Evolutionary conservation across 1,284 basidiomycete species (phyloP), one percentile per base, ranked within the genome.

Genomic region (Schizophyllum amplum): DNA sequence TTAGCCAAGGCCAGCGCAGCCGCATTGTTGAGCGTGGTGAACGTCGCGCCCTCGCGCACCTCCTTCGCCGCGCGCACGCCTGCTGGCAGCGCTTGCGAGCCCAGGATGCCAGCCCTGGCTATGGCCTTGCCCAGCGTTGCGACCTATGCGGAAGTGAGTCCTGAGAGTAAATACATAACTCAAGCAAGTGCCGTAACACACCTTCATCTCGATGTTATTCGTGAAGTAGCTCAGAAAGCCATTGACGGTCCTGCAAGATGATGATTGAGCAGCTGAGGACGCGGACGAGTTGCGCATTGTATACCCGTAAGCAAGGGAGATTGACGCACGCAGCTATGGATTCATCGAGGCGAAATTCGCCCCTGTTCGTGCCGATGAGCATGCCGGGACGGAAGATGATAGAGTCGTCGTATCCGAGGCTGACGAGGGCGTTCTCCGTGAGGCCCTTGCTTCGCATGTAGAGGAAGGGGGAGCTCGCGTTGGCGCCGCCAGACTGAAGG

Each of bases 401-500:
- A 0, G 82, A 82, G 51, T 90, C 84, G 11, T 70, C 65, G 67
- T 89, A 92, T 7, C 84, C 86, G 5, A 90, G 67, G 2, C 67
- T 69, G 0, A 87, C 83, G 11, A 92, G 72, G 0, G 71, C 84
- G 53, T 80, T 72, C 67, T 92, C 90, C 0, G 90, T 92, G 46
- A 84, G 68, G 11, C 87, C 90, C 69, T 92, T 91, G 65, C 80
- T 83, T 71, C 83, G 84, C 62, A 69, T 23, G 60, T 85, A 89
- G 6, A 84, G 69, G 62, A 83, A 75, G 0, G 55, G 61, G 1
- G 85, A 82, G 0, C 67, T 69, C 0, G 80, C 59, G 64, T 81
- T 71, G 15, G 84, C 79, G 4, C 75, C 76, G 0, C 3, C 33
- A 17, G 75, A 75, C 83, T 86, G n/a, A n/a, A n/a, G 68, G 57